Conservation (phyloP, 1,284 basidiomycete genomes). For the Ceratobasidium sp. region DNA sequence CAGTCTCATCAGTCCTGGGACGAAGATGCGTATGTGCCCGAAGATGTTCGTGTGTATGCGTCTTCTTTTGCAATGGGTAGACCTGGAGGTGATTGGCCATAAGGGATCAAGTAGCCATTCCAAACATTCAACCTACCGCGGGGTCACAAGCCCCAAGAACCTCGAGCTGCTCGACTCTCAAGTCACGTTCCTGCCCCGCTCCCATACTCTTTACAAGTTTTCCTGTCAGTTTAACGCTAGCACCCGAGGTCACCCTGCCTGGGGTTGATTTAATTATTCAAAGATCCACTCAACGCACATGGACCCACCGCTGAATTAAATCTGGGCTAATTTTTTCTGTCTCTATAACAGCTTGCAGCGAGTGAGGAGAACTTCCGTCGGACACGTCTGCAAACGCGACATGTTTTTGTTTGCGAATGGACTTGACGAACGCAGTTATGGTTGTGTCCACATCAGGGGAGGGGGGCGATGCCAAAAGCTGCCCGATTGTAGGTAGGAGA, state of each 20-base stretch:
- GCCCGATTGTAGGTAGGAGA: slow-evolving; percentile 47
- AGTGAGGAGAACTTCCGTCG: slow-evolving; percentile 77
- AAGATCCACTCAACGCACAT: slow-evolving; percentile 29
- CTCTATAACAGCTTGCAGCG: slow-evolving; percentile 79
- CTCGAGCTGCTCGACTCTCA: slow-evolving; percentile 72
- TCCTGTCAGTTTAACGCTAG: slow-evolving; percentile 76
- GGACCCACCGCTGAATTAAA: slow-evolving; percentile 52
- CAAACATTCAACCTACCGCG: slow-evolving; percentile 61
- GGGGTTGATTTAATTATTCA: slow-evolving; percentile 12
- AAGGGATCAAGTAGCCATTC: background rate
- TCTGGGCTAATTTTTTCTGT: slow-evolving; percentile 49
- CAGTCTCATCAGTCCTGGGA: slow-evolving; percentile 75
- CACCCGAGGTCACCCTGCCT: slow-evolving; percentile 69
- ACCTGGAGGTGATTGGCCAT: slow-evolving; percentile 57
- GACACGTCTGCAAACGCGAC: slow-evolving; percentile 84
- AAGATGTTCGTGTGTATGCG: slow-evolving; percentile 76
- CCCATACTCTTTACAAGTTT: slow-evolving; percentile 73
- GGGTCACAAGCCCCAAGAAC: slow-evolving; percentile 81
- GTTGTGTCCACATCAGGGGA: slow-evolving; percentile 40
- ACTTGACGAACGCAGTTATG: slow-evolving; percentile 82
- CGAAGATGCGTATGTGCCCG: slow-evolving; percentile 87
- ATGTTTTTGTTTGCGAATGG: slow-evolving; percentile 85
- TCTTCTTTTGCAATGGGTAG: slow-evolving; percentile 90
- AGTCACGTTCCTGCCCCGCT: slow-evolving; percentile 75
- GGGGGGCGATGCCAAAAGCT: slow-evolving; percentile 45